Base-by-base conservation (phyloP, 108 stramenopile species). In the Chaetoceros tenuissimus region DNA sequence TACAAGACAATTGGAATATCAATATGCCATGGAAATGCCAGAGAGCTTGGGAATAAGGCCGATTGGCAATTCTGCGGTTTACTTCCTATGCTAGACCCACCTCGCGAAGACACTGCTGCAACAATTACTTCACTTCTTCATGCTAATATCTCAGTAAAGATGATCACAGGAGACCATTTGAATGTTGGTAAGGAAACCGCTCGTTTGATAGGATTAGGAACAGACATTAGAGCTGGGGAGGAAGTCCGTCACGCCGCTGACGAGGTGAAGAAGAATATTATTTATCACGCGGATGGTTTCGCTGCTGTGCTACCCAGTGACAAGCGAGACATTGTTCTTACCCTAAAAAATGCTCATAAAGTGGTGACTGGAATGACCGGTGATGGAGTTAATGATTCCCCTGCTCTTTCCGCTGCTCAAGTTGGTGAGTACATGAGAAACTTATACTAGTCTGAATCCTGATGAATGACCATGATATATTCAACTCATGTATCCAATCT, bases 351-450 rank as follows among this genome's bases (percentile, higher is more conserved):
- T 46, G 64, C 75, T 27, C 82, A 68, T 54, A 70, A 79, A 26
- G 21, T 78, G 34, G 81, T 90, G 0, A 85, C 81, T 44, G 88
- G 88, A 24, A 94, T 94, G 94, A 94, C 94, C 17, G 94, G 94
- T 21, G 88, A 94, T 56, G 90, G 86, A 28, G 88, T 94, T 31
- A 95, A 95, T 63, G 94, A 95, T 63, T 90, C 90, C 18, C 82
- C 94, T 1, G 94, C 92, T 0, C 71, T 93, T 20, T 78, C 73
- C 18, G 78, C 76, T 25, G 92, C 92, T 31, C 85, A 96, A 54
- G 79, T 76, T 51, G n/a, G n/a, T n/a, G n/a, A n/a, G n/a, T n/a
- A n/a, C n/a, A n/a, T 84, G n/a, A n/a, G n/a, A n/a, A n/a, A n/a
- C n/a, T n/a, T n/a, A n/a, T n/a, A n/a, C n/a, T n/a, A n/a, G 69